Evolutionary conservation across 768 basidiomycete genomes (phyloP), one percentile per base, ranked within the genome.

Genomic region (Boletus fagicola): DNA sequence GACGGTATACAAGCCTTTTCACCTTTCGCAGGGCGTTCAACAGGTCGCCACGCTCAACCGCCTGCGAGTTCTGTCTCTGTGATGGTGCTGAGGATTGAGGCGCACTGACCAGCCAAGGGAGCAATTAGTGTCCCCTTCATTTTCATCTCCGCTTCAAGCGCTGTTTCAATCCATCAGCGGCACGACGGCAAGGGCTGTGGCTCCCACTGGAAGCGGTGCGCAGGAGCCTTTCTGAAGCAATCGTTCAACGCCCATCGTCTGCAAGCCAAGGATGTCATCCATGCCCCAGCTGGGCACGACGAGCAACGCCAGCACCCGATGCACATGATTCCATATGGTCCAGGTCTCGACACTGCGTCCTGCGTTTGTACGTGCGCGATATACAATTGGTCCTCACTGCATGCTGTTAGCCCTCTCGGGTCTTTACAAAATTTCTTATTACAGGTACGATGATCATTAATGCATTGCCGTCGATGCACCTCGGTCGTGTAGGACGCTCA

Each of bases 1-100:
- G 68, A 72, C 71, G 65, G 60, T 72, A 63, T 67, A 69, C 71
- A 74, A 70, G 71, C 71, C 72, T 74, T 72, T 72, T 74, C 72
- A 71, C 71, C 71, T 72, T 72, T 71, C 69, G 72, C 70, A 67
- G 67, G 60, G 72, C 64, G 71, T 64, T 67, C 56, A 69, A 71
- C 60, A 64, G 67, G 59, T 62, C 68, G 70, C 68, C 60, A 64
- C 65, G 68, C 70, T 65, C 71, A 72, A 72, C 72, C 67, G 71
- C 62, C 70, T 74, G 71, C 67, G 71, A 70, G 72, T 70, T 69
- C 70, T 72, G 70, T 68, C 71, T 74, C 68, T 69, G 71, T 71
- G 71, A 71, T 68, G 71, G 70, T 74, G 71, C 72, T 71, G 72
- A 71, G 65, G 69, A 68, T 72, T 68, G 63, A 64, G 50, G 67